phyloP scores from a whole-genome alignment of 164 flowering plant genomes.

The Malania oleifera region DNA sequence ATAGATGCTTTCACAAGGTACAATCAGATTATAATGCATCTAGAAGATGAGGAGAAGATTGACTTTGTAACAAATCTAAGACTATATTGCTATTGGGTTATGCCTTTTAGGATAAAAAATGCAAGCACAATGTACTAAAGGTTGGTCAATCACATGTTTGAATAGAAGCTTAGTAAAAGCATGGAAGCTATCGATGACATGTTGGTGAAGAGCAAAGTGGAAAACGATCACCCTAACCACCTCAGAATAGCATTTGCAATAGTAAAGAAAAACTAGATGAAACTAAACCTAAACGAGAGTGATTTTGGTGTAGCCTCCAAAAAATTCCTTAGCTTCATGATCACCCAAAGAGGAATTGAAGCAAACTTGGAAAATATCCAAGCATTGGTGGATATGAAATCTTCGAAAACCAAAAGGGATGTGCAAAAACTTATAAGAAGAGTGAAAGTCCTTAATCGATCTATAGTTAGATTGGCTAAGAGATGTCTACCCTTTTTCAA shows the following conservation, averaged over 20 bases:
- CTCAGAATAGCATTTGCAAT: background rate
- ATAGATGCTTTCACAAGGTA: too few species aligned
- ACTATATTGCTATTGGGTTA: background rate
- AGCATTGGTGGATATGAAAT: background rate
- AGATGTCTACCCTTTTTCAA: too few species aligned
- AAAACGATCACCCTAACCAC: background rate
- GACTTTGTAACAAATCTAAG: too few species aligned
- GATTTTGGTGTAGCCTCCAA: background rate
- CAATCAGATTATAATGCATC: too few species aligned
- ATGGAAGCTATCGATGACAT: too few species aligned
- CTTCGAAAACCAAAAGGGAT: slow-evolving; percentile 1
- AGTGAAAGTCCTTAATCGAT: slow-evolving; percentile 7
- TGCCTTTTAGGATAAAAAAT: background rate
- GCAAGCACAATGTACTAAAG: too few species aligned
- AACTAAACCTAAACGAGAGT: slow-evolving; percentile 5
- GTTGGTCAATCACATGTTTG: too few species aligned
- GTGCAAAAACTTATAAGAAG: slow-evolving; percentile 8
- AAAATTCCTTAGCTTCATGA: slow-evolving; percentile 13
- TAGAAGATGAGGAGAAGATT: slow-evolving; percentile 5
- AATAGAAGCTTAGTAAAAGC: too few species aligned
- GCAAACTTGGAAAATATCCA: slow-evolving; percentile 6
- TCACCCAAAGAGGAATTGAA: slow-evolving; percentile 11
- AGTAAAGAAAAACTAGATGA: background rate
- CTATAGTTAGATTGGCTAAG: background rate
- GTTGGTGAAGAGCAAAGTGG: slow-evolving; percentile 1